Conservation (phyloP, 2,329 filamentous ascomycete genomes). For the Saccharata proteae region DNA sequence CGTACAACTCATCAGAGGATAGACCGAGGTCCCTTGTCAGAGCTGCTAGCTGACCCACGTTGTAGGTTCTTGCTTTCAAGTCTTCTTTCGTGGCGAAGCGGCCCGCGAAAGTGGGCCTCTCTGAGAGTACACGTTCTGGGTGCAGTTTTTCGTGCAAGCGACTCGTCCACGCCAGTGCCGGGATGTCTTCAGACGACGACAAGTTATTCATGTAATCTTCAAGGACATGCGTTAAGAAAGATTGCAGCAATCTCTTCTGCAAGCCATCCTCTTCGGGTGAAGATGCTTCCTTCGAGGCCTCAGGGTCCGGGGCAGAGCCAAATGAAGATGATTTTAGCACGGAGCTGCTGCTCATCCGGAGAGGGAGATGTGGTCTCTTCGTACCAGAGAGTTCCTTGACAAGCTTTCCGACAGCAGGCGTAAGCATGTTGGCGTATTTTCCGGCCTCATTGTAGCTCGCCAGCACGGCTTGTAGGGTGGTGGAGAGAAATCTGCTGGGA, state of each 20-base stretch:
- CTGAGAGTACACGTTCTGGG: slow-evolving; percentile 51
- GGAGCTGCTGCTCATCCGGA: slow-evolving; percentile 42
- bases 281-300: slow-evolving; percentile 35
- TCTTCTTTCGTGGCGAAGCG: slow-evolving; percentile 52
- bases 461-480: slow-evolving; percentile 61
- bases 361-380: slow-evolving; percentile 52
- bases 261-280: slow-evolving; percentile 46
- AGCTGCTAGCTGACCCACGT: slow-evolving; percentile 62
- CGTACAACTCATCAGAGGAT: slow-evolving; percentile 34
- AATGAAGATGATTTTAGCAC: too few species aligned
- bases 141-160: slow-evolving; percentile 57
- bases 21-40: slow-evolving; percentile 48
- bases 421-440: slow-evolving; percentile 49
- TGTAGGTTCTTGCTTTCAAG: slow-evolving; percentile 49
- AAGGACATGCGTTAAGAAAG: slow-evolving; percentile 65
- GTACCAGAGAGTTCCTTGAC: slow-evolving; percentile 56
- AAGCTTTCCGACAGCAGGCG: slow-evolving; percentile 57
- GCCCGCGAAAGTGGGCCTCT: slow-evolving; percentile 48
- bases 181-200: slow-evolving; percentile 31
- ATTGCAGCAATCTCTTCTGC: slow-evolving; percentile 54
- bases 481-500: slow-evolving; percentile 66
- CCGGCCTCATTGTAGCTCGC: slow-evolving; percentile 50
- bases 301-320: slow-evolving; percentile 41
- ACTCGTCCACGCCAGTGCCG: slow-evolving; percentile 38
- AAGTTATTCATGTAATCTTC: slow-evolving; percentile 58